These are phyloP conservation scores for Fereydounia khargensis DNA, from an alignment of 1,284 basidiomycete species.

Conservation along the genomic window DNA sequence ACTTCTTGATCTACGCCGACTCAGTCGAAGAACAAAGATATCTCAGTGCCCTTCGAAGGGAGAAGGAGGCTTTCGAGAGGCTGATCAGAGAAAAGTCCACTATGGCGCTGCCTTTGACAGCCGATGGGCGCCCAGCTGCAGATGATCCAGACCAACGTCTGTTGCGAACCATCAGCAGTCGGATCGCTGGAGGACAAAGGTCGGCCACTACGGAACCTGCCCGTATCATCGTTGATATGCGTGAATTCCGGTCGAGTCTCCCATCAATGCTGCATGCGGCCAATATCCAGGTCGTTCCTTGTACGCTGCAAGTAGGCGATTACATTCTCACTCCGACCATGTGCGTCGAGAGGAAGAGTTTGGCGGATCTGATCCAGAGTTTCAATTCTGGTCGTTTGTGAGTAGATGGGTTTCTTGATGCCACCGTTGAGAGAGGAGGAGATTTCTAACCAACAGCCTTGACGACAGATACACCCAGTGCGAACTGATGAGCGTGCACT, in stretches of 20 bases:
- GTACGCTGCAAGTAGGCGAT: slow-evolving; percentile 89
- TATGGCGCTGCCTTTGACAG: slow-evolving; percentile 86
- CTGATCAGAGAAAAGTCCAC: slow-evolving; percentile 89
- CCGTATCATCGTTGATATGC: slow-evolving; percentile 89
- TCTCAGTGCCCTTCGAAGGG: slow-evolving; percentile 78
- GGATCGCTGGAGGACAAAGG: slow-evolving; percentile 81
- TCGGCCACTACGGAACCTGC: slow-evolving; percentile 67
- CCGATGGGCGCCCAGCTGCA: slow-evolving; percentile 66
- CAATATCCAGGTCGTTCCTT: slow-evolving; percentile 77
- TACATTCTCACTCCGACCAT: slow-evolving; percentile 94
- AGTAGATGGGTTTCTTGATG: no score
- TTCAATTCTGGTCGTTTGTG: slow-evolving; percentile 84
- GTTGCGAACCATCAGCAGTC: slow-evolving; percentile 80
- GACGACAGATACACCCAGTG: slow-evolving; percentile 76
- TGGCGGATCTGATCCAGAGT: slow-evolving; percentile 84
- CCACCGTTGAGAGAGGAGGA: no score
- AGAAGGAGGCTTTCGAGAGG: slow-evolving; percentile 91
- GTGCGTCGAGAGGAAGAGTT: slow-evolving; percentile 91
- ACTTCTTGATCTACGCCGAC: slow-evolving; percentile 88
- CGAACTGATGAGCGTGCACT: slow-evolving; percentile 93
- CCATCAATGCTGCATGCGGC: slow-evolving; percentile 86
- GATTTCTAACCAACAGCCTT: no score
- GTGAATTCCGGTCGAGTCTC: slow-evolving; percentile 89
- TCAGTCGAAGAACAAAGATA: slow-evolving; percentile 96
- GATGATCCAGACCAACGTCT: slow-evolving; percentile 60